phyloP scores from a whole-genome alignment of 306 rosid genomes.

The Fragaria vesca region DNA sequence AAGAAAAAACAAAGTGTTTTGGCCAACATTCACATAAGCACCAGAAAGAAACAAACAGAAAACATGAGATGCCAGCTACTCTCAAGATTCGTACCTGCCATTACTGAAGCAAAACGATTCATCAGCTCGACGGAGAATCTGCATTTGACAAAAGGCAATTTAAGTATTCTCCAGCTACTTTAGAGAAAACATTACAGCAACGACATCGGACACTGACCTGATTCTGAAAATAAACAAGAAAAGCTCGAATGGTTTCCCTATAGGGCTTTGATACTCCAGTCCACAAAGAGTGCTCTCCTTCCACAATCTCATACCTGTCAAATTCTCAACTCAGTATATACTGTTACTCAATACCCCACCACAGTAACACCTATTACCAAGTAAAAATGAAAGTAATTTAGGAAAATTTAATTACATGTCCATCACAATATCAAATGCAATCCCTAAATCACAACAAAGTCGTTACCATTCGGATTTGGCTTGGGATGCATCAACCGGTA shows the following conservation, averaged over 20 bases:
- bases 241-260: constrained; percentile 90
- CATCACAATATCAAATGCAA: not conserved
- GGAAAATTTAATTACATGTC: not conserved
- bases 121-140: constrained; percentile 77
- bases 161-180: not conserved
- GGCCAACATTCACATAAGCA: not conserved
- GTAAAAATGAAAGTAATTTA: constrained; percentile 13
- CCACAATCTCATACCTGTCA: constrained; percentile 81
- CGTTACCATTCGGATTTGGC: constrained; percentile 84
- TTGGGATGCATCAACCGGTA: constrained; percentile 48
- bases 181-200: not conserved
- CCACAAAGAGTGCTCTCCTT: constrained; percentile 83
- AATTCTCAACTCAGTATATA: constrained; percentile 30
- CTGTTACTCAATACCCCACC: constrained; percentile 21
- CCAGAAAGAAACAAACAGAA: constrained; percentile 19
- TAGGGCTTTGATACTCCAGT: constrained; percentile 81
- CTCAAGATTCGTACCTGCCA: constrained; percentile 58
- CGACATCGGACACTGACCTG: constrained; percentile 48
- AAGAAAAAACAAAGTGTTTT: not conserved
- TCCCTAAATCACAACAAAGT: not conserved
- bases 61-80: not conserved
- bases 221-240: constrained; percentile 84
- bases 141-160: constrained; percentile 22
- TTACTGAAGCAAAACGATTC: constrained; percentile 84
- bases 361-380: constrained; percentile 22